Percentiles rank a stretch among this genome's conserved stretches.
These are phyloP conservation scores for Sclerotinia spermophila DNA, from an alignment of 2,329 filamentous ascomycete species.

Conservation along the genomic window DNA sequence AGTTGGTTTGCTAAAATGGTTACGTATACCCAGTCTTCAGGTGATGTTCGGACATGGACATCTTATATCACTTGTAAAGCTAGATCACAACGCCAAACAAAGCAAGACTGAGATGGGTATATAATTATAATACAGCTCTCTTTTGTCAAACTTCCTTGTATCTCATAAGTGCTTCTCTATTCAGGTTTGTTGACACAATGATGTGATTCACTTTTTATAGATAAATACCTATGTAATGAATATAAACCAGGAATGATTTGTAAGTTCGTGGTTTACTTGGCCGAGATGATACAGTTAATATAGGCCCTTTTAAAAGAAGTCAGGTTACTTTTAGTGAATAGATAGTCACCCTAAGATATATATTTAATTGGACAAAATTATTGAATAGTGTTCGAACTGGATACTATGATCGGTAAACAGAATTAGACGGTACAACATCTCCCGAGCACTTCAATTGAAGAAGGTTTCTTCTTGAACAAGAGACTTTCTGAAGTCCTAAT, in stretches of 20 bases:
- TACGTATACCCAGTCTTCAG: neutral
- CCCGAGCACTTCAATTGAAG: neutral
- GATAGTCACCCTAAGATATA: neutral
- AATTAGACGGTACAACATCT: neutral
- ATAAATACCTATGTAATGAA: neutral
- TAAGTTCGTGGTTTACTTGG: neutral
- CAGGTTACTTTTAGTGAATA: neutral
- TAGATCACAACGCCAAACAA: neutral
- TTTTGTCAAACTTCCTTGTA: neutral
- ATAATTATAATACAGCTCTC: neutral
- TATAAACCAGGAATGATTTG: neutral
- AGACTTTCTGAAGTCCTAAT: neutral
- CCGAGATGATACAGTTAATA: neutral
- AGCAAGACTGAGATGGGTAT: neutral
- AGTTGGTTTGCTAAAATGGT: neutral
- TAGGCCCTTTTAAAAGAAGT: neutral
- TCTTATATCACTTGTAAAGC: neutral
- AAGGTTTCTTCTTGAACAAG: neutral
- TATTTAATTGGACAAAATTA: neutral
- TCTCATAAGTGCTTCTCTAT: neutral
- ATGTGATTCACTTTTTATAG: neutral
- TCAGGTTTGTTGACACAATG: neutral
- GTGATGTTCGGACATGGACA: neutral
- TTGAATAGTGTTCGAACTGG: no score
- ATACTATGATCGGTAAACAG: neutral